Evolutionary conservation across 768 basidiomycete species (phyloP), one percentile per base, ranked within the genome.

Genomic region (Mycena metata): DNA sequence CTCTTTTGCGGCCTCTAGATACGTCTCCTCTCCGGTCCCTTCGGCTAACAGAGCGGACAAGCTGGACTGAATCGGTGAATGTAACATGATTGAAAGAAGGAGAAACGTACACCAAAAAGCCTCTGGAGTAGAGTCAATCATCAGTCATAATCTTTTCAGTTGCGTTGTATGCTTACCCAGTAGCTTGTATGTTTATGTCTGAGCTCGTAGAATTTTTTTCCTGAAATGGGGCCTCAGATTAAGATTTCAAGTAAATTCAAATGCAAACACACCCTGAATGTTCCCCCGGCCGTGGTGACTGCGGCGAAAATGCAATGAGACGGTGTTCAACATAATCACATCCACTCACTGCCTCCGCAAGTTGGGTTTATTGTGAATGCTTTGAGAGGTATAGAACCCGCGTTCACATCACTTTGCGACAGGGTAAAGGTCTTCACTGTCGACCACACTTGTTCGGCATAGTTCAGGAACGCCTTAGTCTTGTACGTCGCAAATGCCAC

Each of bases 1-100:
- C 19, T 35, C 35, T 39, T 60, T 30, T 33, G 70, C 70, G 3
- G 70, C 70, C 1, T 67, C 50, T 16, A 71, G 23, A 35, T 56
- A 65, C 4, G 30, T 26, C 5, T 42, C 15, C 10, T 65, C 55
- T 15, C 45, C 35, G 4, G 64, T 47, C 10, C 46, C 46, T 26
- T 65, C 64, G 23, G 64, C 64, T 45, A 65, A 21, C 5, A 65
- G 36, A 17, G 64, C 55, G n/a, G 64, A 65, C 9, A 65, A 17
- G 24, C 64, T 65, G 45, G 30, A 19, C 47, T 5, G 10, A 11
- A 55, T 64, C 5, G 13, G 41, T 41, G 13, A 39, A 42, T 16
- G 8, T 13, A n/a, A 54, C n/a, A 21, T 10, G 19, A 12, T 39
- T 21, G 10, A 39, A 21, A 16, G 33, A 54, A 36, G 17, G 35